A percentile compares a stretch with the other conserved stretches of the same genome.
Conservation (phyloP, 176 grass and related monocot species). For the Oryza glumipatula region DNA sequence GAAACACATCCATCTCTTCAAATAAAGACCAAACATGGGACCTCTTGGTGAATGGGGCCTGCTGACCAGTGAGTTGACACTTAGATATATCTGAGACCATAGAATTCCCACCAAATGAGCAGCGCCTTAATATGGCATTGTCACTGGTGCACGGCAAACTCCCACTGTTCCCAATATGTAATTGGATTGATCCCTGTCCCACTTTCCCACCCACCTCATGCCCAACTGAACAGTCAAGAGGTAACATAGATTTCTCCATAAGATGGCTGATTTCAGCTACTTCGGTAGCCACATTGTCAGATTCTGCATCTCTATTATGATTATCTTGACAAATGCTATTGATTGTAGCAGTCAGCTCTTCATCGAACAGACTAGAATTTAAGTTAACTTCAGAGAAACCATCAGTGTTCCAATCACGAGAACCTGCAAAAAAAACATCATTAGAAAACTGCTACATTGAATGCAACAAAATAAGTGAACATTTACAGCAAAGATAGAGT, state of each 20-base stretch:
- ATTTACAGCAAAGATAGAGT: background rate
- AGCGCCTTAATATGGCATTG: conserved; percentile 4
- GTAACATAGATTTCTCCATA: background rate
- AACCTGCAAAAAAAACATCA: conserved; percentile 35
- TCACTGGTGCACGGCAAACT: conserved; percentile 4
- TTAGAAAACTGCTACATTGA: background rate
- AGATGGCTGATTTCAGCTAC: conserved; percentile 8
- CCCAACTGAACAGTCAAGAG: background rate
- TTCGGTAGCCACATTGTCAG: background rate
- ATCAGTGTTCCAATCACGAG: background rate
- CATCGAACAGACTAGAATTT: background rate
- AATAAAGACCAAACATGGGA: conserved; percentile 54
- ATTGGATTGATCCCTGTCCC: conserved; percentile 21
- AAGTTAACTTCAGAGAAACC: background rate
- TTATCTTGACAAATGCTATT: background rate
- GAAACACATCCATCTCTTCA: conserved; percentile 52
- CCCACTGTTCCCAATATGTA: conserved; percentile 2
- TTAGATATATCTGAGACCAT: conserved; percentile 5
- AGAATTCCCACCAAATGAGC: conserved; percentile 21
- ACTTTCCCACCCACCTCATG: background rate
- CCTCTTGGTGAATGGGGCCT: conserved; percentile 47
- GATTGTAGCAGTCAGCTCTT: background rate
- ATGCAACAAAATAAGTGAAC: conserved; percentile 5
- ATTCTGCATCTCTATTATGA: background rate
- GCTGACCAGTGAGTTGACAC: conserved; percentile 16